These are phyloP conservation scores for Mangifera indica DNA, from an alignment of 345 rosid species.

Conservation along the genomic window DNA sequence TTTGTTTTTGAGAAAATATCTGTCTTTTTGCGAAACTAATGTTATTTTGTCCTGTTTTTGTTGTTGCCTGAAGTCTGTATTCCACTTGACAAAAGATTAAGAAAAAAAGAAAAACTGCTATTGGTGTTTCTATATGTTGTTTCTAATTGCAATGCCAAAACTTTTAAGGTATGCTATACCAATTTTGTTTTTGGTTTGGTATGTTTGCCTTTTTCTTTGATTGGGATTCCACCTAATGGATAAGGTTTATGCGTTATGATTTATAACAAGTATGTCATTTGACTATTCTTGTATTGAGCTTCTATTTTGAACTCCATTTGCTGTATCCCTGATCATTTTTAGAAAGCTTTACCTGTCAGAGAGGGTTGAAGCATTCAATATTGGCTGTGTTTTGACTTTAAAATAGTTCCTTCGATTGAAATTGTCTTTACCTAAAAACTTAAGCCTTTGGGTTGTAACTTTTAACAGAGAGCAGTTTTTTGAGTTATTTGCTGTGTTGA, in stretches of 20 bases:
- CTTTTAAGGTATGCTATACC: not conserved
- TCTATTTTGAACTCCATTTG: not conserved
- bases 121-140: not conserved
- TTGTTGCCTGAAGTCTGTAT: conserved; percentile 3
- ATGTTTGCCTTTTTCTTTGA: not conserved
- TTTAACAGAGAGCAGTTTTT: not conserved
- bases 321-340: not conserved
- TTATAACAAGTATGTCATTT: not conserved
- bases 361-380: not conserved
- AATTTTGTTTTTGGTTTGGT: not conserved
- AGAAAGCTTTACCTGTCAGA: not conserved
- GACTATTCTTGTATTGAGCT: not conserved
- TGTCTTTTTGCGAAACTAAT: not conserved
- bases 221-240: not conserved
- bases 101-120: not conserved
- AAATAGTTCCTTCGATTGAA: not conserved
- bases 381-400: not conserved
- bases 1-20: not conserved
- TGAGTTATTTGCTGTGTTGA: not conserved
- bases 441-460: not conserved
- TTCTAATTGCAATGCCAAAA: not conserved
- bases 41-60: not conserved
- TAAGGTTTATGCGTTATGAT: not conserved
- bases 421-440: not conserved
- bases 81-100: not conserved